Conservation (phyloP, 352 stramenopile genomes). For the Globisporangium echinulatum region DNA sequence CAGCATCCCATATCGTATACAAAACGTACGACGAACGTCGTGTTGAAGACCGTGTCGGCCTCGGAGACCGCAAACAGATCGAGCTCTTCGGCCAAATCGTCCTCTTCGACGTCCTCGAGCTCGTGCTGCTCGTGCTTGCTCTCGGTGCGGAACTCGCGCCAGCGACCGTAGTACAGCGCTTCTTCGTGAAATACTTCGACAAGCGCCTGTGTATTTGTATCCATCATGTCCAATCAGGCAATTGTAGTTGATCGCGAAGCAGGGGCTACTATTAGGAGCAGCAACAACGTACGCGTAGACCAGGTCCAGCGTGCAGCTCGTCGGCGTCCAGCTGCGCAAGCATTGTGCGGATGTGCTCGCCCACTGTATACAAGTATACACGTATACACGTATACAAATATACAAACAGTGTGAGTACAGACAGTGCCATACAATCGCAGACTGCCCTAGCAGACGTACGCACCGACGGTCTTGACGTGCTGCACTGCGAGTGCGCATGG, state of each 20-base stretch:
- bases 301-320: constrained; percentile 28
- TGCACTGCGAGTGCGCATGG: constrained; percentile 56
- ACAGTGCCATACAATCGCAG: not conserved
- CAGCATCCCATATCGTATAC: not conserved
- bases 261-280: not conserved
- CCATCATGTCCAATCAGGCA: no score
- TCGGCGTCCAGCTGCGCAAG: constrained; percentile 39
- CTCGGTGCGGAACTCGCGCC: constrained; percentile 73
- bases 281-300: constrained; percentile 31
- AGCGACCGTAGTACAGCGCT: constrained; percentile 79
- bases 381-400: not conserved
- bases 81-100: constrained; percentile 79
- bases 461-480: constrained; percentile 48
- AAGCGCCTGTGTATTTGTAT: constrained; percentile 29
- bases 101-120: constrained; percentile 73
- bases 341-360: constrained; percentile 36
- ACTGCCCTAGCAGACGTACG: not conserved
- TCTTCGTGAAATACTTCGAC: constrained; percentile 76
- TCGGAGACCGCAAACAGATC: constrained; percentile 80
- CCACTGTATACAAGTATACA: constrained; percentile 24
- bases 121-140: constrained; percentile 77
- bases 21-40: constrained; percentile 48
- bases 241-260: no score
- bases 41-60: constrained; percentile 68
- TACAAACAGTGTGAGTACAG: not conserved